Conservation (phyloP, 441 rosid species). For the Populus hybrid region DNA sequence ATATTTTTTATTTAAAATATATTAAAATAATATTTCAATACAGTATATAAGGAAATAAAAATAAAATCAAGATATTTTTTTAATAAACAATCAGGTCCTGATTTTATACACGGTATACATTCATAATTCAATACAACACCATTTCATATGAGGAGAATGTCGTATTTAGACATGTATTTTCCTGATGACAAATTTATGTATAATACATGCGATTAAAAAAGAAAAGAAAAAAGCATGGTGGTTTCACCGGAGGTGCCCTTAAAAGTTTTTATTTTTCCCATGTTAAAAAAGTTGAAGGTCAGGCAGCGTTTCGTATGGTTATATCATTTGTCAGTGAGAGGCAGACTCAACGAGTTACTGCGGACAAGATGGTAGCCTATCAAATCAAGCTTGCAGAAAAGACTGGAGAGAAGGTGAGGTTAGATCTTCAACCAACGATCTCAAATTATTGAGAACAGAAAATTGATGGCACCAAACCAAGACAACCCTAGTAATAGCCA, state of each 20-base stretch:
- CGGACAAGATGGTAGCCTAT: slow-evolving; percentile 35
- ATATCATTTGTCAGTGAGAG: slow-evolving; percentile 42
- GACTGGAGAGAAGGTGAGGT: neutral
- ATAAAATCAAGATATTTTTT: too few species aligned
- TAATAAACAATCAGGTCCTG: too few species aligned
- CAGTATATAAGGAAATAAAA: too few species aligned
- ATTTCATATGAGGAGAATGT: too few species aligned
- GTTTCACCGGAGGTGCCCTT: neutral
- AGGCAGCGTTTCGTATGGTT: slow-evolving; percentile 29
- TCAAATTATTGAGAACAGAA: neutral
- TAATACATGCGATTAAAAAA: too few species aligned
- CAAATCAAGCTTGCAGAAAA: slow-evolving; percentile 30
- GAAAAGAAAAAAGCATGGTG: neutral
- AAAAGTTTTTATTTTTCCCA: neutral
- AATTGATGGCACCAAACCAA: neutral
- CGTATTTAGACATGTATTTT: too few species aligned
- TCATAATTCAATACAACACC: too few species aligned
- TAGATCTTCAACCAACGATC: neutral
- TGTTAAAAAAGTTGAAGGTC: neutral
- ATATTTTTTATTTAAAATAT: too few species aligned
- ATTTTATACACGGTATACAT: too few species aligned
- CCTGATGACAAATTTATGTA: too few species aligned
- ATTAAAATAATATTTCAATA: too few species aligned
- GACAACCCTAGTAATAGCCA: too few species aligned
- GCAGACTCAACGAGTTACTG: neutral